Evolutionary conservation across 805 yeast genomes (phyloP).

Genomic region (Lipomyces sp.): DNA sequence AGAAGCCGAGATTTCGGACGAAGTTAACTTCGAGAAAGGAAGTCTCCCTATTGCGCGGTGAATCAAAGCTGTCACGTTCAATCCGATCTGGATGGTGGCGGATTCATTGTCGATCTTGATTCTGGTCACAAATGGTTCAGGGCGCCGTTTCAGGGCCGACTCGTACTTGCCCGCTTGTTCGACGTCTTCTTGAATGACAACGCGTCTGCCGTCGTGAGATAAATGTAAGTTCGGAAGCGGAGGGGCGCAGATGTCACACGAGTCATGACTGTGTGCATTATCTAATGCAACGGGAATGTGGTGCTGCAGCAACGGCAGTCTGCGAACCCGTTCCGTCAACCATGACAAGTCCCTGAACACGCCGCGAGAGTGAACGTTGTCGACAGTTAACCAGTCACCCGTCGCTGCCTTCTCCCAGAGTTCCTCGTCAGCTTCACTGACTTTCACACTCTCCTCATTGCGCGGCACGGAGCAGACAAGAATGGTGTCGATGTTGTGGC

Average conservation of each 20-base stretch:
- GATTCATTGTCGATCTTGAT: conserved; percentile 3
- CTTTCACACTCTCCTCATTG: conserved; percentile 5
- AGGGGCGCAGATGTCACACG: conserved; percentile 13
- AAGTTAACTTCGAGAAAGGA: background rate
- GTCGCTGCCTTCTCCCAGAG: conserved; percentile 10
- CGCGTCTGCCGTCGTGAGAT: conserved; percentile 1
- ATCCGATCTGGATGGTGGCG: conserved; percentile 9
- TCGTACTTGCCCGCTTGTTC: conserved; percentile 13
- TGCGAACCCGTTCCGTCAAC: conserved; percentile 14
- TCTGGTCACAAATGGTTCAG: conserved; percentile 7
- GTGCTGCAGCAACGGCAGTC: background rate
- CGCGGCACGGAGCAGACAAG: conserved; percentile 3
- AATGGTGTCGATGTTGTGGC: background rate
- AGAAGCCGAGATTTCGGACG: background rate
- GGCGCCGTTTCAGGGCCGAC: conserved; percentile 6
- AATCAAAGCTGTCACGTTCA: conserved; percentile 4
- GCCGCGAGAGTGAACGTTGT: conserved; percentile 4
- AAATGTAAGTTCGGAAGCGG: background rate
- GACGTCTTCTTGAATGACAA: conserved; percentile 7
- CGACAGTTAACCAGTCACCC: conserved; percentile 8
- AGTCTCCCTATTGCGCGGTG: conserved; percentile 9
- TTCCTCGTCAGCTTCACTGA: conserved; percentile 8
- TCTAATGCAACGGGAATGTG: background rate
- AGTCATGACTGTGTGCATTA: too few relatives aligned
- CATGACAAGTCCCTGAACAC: conserved; percentile 9